Conservation (phyloP, 2,329 filamentous ascomycete species). For the Neophaeococcomyces aloes region DNA sequence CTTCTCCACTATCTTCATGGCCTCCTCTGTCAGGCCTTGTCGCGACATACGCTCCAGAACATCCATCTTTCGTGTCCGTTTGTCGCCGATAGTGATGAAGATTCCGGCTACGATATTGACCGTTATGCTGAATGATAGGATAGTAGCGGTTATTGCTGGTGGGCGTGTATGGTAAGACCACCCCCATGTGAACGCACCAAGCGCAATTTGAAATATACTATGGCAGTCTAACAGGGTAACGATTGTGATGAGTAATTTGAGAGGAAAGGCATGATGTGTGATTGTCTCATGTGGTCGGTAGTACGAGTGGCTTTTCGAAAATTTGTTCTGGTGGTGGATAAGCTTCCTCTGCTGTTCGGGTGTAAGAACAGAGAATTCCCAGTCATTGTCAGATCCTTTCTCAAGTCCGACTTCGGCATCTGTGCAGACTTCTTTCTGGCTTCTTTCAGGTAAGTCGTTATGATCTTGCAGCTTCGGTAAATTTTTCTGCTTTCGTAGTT, state of each 20-base stretch:
- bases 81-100: slow-evolving; percentile 65
- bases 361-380: slow-evolving; percentile 20
- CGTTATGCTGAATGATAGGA: slow-evolving; percentile 67
- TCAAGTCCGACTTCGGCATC: slow-evolving; percentile 35
- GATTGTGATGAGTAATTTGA: slow-evolving; percentile 62
- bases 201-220: slow-evolving; percentile 66
- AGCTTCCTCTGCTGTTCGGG: slow-evolving; percentile 57
- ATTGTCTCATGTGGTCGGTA: slow-evolving; percentile 81
- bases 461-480: slow-evolving; percentile 55
- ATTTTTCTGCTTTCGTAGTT: slow-evolving; percentile 49
- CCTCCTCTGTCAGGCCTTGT: slow-evolving; percentile 61
- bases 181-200: slow-evolving; percentile 68
- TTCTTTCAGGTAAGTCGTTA: slow-evolving; percentile 53
- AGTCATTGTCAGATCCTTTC: slow-evolving; percentile 20
- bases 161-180: slow-evolving; percentile 61
- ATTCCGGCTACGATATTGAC: slow-evolving; percentile 69
- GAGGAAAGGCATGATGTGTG: slow-evolving; percentile 69
- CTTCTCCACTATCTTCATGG: slow-evolving; percentile 41
- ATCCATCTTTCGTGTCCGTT: slow-evolving; percentile 72
- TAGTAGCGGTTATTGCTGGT: slow-evolving; percentile 65
- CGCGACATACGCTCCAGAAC: slow-evolving; percentile 66
- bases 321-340: slow-evolving; percentile 67
- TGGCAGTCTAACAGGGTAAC: slow-evolving; percentile 72
- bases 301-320: slow-evolving; percentile 73
- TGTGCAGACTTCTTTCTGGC: slow-evolving; percentile 29